Evolutionary conservation across 1,139 yeast species (phyloP).

Genomic region (Debaryomyces coudertii): DNA sequence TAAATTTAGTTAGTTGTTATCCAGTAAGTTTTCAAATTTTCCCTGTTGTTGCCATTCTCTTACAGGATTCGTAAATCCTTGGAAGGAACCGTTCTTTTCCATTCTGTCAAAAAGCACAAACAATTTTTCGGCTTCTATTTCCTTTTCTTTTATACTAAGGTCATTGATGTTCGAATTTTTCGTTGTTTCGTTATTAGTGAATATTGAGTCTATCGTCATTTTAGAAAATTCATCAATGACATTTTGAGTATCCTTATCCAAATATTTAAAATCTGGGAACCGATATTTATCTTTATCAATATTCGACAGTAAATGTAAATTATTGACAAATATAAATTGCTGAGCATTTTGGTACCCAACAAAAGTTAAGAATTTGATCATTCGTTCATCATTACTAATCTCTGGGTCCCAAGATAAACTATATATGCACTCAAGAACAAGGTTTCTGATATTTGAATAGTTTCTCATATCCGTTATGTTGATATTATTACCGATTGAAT

Average conservation of each 20-base stretch:
- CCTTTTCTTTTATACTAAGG: conserved; percentile 55
- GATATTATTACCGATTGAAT: neutral
- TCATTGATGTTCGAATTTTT: conserved; percentile 9
- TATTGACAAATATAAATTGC: conserved; percentile 20
- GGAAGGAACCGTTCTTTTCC: conserved; percentile 50
- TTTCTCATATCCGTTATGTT: neutral
- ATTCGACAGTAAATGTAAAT: conserved; percentile 19
- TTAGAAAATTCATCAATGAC: conserved; percentile 89
- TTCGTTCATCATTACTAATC: conserved; percentile 13
- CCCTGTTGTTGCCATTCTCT: conserved; percentile 40
- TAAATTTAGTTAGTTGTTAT: neutral
- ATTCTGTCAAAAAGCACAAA: conserved; percentile 52
- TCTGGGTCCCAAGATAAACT: conserved; percentile 18
- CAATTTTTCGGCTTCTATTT: conserved; percentile 54
- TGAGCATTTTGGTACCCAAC: conserved; percentile 28
- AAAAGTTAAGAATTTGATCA: conserved; percentile 23
- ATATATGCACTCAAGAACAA: conserved; percentile 23
- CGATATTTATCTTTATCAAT: conserved; percentile 21
- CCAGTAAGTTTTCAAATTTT: conserved; percentile 28
- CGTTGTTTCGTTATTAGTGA: conserved; percentile 78
- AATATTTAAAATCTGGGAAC: conserved; percentile 18
- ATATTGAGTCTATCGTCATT: conserved; percentile 88
- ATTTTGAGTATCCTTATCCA: conserved; percentile 26
- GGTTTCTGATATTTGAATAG: conserved; percentile 18
- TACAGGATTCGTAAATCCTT: conserved; percentile 46